phyloP scores from a whole-genome alignment of 768 basidiomycete species.

The Agaricus blazei region DNA sequence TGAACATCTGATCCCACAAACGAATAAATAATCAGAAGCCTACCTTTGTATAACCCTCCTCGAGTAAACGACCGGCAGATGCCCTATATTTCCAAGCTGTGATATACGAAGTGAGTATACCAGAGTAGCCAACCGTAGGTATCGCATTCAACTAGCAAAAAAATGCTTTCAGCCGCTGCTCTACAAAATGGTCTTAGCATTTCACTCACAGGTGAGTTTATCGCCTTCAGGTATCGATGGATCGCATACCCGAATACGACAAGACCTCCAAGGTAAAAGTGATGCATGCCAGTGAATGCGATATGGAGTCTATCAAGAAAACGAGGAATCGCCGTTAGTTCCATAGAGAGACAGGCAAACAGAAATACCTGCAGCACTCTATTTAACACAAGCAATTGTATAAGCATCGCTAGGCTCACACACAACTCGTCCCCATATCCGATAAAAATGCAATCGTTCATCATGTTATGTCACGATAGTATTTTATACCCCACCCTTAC shows the following conservation, averaged over 20 bases:
- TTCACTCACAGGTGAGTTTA: background rate
- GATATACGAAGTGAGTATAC: slow-evolving; percentile 4
- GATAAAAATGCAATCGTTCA: too few relatives aligned
- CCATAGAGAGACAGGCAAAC: too few relatives aligned
- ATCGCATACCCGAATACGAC: background rate
- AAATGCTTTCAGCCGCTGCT: background rate
- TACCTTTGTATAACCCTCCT: slow-evolving; percentile 20
- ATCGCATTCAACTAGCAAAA: slow-evolving; percentile 1
- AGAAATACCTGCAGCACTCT: too few relatives aligned
- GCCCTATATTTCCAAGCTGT: slow-evolving; percentile 32
- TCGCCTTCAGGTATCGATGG: background rate
- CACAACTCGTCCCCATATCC: too few relatives aligned
- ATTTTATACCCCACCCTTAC: too few relatives aligned
- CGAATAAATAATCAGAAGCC: slow-evolving; percentile 10
- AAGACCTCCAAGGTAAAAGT: background rate
- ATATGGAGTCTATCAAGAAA: background rate
- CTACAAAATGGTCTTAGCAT: background rate
- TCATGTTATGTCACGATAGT: too few relatives aligned
- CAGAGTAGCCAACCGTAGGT: slow-evolving; percentile 9
- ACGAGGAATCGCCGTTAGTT: background rate
- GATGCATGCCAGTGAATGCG: background rate
- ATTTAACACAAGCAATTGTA: too few relatives aligned
- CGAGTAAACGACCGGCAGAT: slow-evolving; percentile 17
- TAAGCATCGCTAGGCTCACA: too few relatives aligned
- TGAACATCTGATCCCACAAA: background rate